Percentiles rank a stretch among this genome's conserved stretches.
Conservation (phyloP, 306 rosid genomes). For the Corylus heterophylla region DNA sequence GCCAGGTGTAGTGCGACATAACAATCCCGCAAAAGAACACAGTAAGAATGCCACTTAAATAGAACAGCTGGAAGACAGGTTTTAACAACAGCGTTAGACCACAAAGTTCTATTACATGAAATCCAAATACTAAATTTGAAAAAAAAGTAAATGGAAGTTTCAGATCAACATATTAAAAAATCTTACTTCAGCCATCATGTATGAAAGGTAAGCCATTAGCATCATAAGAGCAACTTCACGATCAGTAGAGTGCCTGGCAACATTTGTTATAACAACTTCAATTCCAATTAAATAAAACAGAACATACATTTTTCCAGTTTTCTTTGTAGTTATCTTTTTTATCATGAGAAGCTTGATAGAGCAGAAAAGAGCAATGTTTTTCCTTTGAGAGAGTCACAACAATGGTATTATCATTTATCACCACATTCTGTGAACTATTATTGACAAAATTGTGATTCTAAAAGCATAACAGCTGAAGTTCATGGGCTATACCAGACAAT, state of each 20-base stretch:
- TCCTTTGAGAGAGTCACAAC: not conserved
- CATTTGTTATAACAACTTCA: constrained; percentile 7
- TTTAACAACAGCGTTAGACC: constrained; percentile 20
- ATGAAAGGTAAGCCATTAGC: constrained; percentile 61
- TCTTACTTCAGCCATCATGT: constrained; percentile 60
- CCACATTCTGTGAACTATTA: not conserved
- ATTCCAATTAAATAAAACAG: not conserved
- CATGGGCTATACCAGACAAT: not conserved
- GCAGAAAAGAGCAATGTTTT: not conserved
- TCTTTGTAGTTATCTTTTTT: not conserved
- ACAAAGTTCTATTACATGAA: not conserved
- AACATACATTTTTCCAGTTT: not conserved
- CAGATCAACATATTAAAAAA: constrained; percentile 11
- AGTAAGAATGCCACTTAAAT: constrained; percentile 57
- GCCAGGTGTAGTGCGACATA: constrained; percentile 70
- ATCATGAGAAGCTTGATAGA: not conserved
- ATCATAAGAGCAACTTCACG: constrained; percentile 67
- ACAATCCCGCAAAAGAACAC: constrained; percentile 71
- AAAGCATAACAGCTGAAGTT: not conserved
- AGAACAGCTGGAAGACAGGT: constrained; percentile 40
- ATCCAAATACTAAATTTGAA: constrained; percentile 1
- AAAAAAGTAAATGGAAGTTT: not conserved
- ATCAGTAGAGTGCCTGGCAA: constrained; percentile 56
- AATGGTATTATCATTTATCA: no score
- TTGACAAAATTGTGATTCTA: not conserved